phyloP scores from a whole-genome alignment of 2,329 filamentous ascomycete species.

The Ceratocystiopsis sp. region DNA sequence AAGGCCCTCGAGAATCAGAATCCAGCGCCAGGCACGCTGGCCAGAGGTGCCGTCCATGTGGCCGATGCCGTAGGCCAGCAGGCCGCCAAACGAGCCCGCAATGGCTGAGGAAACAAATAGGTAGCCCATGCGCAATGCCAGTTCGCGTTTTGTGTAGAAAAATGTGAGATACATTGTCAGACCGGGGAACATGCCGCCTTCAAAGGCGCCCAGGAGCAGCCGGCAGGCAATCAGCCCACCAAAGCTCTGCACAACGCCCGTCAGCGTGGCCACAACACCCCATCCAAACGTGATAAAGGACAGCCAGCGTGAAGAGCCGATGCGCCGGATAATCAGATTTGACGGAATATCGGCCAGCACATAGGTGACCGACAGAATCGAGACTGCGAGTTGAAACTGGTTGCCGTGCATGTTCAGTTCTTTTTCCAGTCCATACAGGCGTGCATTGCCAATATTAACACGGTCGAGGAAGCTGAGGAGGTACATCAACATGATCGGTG shows the following conservation, averaged over 20 bases:
- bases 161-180: slow-evolving; percentile 46
- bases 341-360: slow-evolving; percentile 45
- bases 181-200: slow-evolving; percentile 32
- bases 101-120: slow-evolving; percentile 53
- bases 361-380: slow-evolving; percentile 50
- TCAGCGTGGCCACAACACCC: slow-evolving; percentile 53
- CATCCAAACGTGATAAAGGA: slow-evolving; percentile 46
- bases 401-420: slow-evolving; percentile 43
- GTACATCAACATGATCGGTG: slow-evolving; percentile 53
- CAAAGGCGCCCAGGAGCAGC: slow-evolving; percentile 44
- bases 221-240: slow-evolving; percentile 48
- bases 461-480: slow-evolving; percentile 61
- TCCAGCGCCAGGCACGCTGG: slow-evolving; percentile 55
- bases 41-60: slow-evolving; percentile 50
- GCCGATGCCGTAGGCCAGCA: slow-evolving; percentile 50
- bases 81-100: slow-evolving; percentile 55
- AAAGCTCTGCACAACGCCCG: slow-evolving; percentile 49
- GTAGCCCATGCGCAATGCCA: slow-evolving; percentile 54
- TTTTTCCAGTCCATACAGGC: slow-evolving; percentile 44
- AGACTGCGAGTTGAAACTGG: slow-evolving; percentile 27
- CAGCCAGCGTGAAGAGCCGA: slow-evolving; percentile 45
- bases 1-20: slow-evolving; percentile 41
- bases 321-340: slow-evolving; percentile 45
- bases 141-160: slow-evolving; percentile 55
- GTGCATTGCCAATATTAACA: slow-evolving; percentile 58